A percentile compares a stretch with the other conserved stretches of the same genome.
Conservation (phyloP, 2,329 filamentous ascomycete species). For the Dactylellina haptotyla region DNA sequence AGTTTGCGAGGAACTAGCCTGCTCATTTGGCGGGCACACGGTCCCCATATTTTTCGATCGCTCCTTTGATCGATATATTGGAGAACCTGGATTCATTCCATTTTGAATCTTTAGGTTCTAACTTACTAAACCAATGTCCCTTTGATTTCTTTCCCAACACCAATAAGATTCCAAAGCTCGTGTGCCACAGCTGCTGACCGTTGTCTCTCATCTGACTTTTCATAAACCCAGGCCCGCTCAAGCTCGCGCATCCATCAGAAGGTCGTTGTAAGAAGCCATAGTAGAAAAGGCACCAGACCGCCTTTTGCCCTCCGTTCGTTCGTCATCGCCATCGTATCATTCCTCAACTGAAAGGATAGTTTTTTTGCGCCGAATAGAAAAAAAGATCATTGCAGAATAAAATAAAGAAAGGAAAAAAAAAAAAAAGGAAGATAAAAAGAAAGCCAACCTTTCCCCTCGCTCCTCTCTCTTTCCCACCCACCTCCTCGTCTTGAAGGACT, state of each 20-base stretch:
- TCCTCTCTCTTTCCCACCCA: slow-evolving; percentile 9
- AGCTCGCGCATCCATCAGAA: slow-evolving; percentile 43
- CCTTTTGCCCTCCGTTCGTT: slow-evolving; percentile 22
- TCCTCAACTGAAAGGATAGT: slow-evolving; percentile 33
- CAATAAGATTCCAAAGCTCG: slow-evolving; percentile 48
- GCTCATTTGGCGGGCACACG: slow-evolving; percentile 16
- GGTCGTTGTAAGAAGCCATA: slow-evolving; percentile 40
- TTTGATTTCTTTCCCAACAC: slow-evolving; percentile 53
- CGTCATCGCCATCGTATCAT: slow-evolving; percentile 17
- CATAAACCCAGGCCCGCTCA: slow-evolving; percentile 40
- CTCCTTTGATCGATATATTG: slow-evolving; percentile 49
- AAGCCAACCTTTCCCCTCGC: background rate
- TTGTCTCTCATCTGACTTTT: slow-evolving; percentile 46
- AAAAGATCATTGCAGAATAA: slow-evolving; percentile 30
- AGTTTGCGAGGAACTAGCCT: slow-evolving; percentile 25
- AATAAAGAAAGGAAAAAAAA: slow-evolving; percentile 31
- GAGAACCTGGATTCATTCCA: slow-evolving; percentile 32
- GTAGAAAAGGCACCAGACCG: slow-evolving; percentile 43
- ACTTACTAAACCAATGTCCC: slow-evolving; percentile 42
- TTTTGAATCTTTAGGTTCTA: slow-evolving; percentile 40
- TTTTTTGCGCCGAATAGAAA: slow-evolving; percentile 16
- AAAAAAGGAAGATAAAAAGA: slow-evolving; percentile 28
- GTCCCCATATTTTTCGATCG: slow-evolving; percentile 29
- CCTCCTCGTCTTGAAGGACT: slow-evolving; percentile 13
- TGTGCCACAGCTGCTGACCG: slow-evolving; percentile 51